Conservation (phyloP, 768 basidiomycete genomes). For the Pulveroboletus sp. region DNA sequence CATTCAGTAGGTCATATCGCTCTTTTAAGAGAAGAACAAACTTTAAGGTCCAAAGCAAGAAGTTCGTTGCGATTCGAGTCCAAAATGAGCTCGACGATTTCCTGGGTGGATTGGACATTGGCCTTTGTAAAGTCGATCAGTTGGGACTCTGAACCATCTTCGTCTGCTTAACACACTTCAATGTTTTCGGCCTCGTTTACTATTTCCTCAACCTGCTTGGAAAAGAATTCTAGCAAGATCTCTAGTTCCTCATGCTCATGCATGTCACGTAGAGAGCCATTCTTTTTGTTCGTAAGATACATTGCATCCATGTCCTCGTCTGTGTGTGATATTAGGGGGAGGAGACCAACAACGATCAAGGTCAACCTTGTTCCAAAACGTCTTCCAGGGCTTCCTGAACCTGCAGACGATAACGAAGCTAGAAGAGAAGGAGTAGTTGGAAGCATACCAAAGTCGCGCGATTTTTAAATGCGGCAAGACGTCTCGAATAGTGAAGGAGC, state of each 20-base stretch:
- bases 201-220: slow-evolving; percentile 95
- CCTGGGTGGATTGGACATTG: slow-evolving; percentile 96
- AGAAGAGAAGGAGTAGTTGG: neutral
- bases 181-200: slow-evolving; percentile 89
- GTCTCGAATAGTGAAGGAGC: slow-evolving; percentile 86
- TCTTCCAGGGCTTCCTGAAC: slow-evolving; percentile 90
- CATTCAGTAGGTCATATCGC: neutral
- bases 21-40: slow-evolving; percentile 23
- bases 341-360: neutral
- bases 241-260: slow-evolving; percentile 93
- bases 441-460: slow-evolving; percentile 70
- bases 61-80: slow-evolving; percentile 94
- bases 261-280: slow-evolving; percentile 49
- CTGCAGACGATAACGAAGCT: slow-evolving; percentile 34
- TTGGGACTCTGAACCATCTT: neutral
- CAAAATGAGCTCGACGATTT: slow-evolving; percentile 94
- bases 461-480: slow-evolving; percentile 85
- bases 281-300: slow-evolving; percentile 88
- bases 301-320: slow-evolving; percentile 94
- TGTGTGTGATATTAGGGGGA: slow-evolving; percentile 27
- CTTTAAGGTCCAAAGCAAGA: slow-evolving; percentile 87
- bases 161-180: slow-evolving; percentile 45
- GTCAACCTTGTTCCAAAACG: slow-evolving; percentile 78
- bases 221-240: slow-evolving; percentile 87
- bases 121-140: slow-evolving; percentile 34